A percentile compares a stretch with the other conserved stretches of the same genome.
Evolutionary conservation across 1,284 basidiomycete genomes (phyloP).

Genomic region (Agroathelia rolfsii): DNA sequence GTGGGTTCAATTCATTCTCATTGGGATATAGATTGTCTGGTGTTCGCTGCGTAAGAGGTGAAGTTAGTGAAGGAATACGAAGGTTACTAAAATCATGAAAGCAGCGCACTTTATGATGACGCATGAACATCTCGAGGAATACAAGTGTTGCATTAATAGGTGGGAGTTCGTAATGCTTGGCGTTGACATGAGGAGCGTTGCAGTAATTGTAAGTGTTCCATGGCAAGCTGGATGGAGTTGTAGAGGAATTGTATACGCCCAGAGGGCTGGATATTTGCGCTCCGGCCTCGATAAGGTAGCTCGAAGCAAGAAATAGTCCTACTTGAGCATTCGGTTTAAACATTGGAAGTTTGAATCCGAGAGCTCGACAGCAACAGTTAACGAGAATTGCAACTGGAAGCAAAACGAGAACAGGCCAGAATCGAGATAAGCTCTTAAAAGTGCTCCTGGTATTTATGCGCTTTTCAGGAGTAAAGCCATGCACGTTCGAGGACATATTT

Average conservation of each 20-base stretch:
- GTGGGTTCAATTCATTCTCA: conserved; percentile 34
- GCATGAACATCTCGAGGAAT: conserved; percentile 33
- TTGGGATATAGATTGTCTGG: conserved; percentile 39
- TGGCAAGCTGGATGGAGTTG: conserved; percentile 27
- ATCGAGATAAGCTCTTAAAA: no score
- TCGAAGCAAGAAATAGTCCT: no score
- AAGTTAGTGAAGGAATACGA: not conserved
- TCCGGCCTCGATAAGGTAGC: no score
- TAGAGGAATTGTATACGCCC: conserved; percentile 32
- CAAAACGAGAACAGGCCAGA: no score
- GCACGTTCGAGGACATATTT: no score
- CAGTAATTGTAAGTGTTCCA: conserved; percentile 49
- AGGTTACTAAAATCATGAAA: not conserved
- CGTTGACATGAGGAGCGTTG: conserved; percentile 40
- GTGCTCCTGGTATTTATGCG: no score
- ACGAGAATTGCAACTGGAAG: no score
- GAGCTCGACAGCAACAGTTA: no score
- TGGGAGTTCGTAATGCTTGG: conserved; percentile 29
- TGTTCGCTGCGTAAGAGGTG: conserved; percentile 22
- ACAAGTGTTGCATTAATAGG: conserved; percentile 22
- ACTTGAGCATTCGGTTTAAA: no score
- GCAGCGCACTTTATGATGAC: conserved; percentile 34
- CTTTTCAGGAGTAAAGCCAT: no score
- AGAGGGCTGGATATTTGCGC: no score
- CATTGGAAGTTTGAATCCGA: no score